A percentile compares a stretch with the other conserved stretches of the same genome.
Evolutionary conservation across 768 basidiomycete species (phyloP).

Genomic region (Cystoderma amianthinum): DNA sequence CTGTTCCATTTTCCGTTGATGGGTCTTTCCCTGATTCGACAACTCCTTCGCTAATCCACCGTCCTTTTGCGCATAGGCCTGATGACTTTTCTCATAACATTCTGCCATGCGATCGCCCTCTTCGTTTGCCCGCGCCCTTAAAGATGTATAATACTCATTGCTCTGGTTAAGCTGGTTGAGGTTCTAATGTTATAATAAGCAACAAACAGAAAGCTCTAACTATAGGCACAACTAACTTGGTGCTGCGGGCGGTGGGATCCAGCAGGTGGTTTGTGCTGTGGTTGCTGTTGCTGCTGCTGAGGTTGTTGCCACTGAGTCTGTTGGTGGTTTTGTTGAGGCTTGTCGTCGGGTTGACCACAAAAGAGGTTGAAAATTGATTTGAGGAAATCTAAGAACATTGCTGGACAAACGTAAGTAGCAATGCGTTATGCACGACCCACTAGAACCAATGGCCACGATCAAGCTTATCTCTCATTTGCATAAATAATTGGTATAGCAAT

Average conservation of each 20-base stretch:
- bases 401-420: neutral
- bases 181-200: slow-evolving; percentile 26
- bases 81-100: slow-evolving; percentile 64
- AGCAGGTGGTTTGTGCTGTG: neutral
- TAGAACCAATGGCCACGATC: too few relatives aligned
- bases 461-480: too few relatives aligned
- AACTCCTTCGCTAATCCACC: slow-evolving; percentile 78
- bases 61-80: slow-evolving; percentile 68
- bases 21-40: slow-evolving; percentile 72
- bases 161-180: slow-evolving; percentile 58
- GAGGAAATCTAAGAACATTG: slow-evolving; percentile 19
- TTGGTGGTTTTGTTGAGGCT: slow-evolving; percentile 7
- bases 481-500: too few relatives aligned
- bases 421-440: too few relatives aligned
- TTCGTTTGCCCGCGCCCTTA: slow-evolving; percentile 70
- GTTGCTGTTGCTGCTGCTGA: slow-evolving; percentile 4
- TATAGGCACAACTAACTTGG: too few relatives aligned
- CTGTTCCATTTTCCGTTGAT: slow-evolving; percentile 70
- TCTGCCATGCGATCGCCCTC: slow-evolving; percentile 77
- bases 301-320: slow-evolving; percentile 10
- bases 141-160: slow-evolving; percentile 58
- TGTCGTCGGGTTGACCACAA: slow-evolving; percentile 13
- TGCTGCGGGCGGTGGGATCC: too few relatives aligned
- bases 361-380: slow-evolving; percentile 21
- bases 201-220: neutral